Evolutionary conservation across 2,329 filamentous ascomycete species (phyloP).

Genomic region (Coniella lustricola): DNA sequence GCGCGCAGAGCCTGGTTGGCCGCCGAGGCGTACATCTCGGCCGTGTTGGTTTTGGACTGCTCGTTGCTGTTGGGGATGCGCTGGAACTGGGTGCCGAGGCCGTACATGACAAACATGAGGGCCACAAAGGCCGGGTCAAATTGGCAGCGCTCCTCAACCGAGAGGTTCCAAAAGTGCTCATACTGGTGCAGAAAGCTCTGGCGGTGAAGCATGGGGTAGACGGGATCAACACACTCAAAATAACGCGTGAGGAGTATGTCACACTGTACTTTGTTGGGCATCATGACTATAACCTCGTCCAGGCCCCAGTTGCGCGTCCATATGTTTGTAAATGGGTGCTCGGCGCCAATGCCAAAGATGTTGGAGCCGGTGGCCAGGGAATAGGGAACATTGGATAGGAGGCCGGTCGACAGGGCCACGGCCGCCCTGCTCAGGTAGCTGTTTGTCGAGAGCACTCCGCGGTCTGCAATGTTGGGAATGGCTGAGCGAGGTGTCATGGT

Average conservation of each 20-base stretch:
- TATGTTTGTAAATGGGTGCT: slow-evolving; percentile 77
- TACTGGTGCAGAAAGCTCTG: slow-evolving; percentile 73
- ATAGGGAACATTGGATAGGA: slow-evolving; percentile 68
- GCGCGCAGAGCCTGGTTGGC: slow-evolving; percentile 71
- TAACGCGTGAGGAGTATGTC: slow-evolving; percentile 61
- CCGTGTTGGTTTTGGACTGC: slow-evolving; percentile 58
- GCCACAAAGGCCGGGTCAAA: slow-evolving; percentile 64
- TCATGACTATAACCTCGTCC: slow-evolving; percentile 65
- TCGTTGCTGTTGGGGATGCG: slow-evolving; percentile 42
- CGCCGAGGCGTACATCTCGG: slow-evolving; percentile 75
- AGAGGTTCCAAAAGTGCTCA: slow-evolving; percentile 66
- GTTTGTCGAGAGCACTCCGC: slow-evolving; percentile 40
- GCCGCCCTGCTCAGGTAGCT: slow-evolving; percentile 40
- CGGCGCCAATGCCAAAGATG: slow-evolving; percentile 72
- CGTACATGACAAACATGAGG: slow-evolving; percentile 70
- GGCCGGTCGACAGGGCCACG: slow-evolving; percentile 48
- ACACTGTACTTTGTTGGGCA: slow-evolving; percentile 69
- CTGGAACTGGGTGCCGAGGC: slow-evolving; percentile 70
- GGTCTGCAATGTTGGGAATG: slow-evolving; percentile 50
- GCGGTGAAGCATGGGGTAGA: slow-evolving; percentile 74
- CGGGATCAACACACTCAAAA: slow-evolving; percentile 67
- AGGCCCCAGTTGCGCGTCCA: slow-evolving; percentile 75
- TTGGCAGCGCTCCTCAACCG: slow-evolving; percentile 47
- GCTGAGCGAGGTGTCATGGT: slow-evolving; percentile 30
- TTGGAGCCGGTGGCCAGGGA: slow-evolving; percentile 65